Evolutionary conservation across 805 yeast species (phyloP).

Genomic region (Brettanomyces nanus): DNA sequence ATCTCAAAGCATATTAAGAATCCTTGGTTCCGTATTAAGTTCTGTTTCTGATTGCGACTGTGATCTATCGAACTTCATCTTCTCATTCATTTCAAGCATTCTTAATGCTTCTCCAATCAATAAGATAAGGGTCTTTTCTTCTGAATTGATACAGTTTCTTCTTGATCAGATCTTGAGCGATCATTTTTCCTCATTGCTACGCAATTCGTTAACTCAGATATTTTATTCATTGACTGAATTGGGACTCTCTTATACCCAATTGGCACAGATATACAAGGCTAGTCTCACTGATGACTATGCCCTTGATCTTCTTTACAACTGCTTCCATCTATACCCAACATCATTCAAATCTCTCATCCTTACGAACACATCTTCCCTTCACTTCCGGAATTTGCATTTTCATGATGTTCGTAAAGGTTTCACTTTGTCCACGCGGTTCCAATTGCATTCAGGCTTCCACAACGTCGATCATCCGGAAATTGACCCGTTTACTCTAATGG

Average conservation of each 20-base stretch:
- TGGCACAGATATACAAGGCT: slow-evolving; percentile 7
- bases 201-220: neutral
- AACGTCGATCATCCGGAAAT: neutral
- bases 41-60: slow-evolving; percentile 1
- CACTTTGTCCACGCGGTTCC: slow-evolving; percentile 21
- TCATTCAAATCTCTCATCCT: slow-evolving; percentile 1
- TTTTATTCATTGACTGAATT: slow-evolving; percentile 1
- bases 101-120: slow-evolving; percentile 15
- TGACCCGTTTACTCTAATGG: neutral
- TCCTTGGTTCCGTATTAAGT: slow-evolving; percentile 4
- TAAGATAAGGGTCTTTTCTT: slow-evolving; percentile 12
- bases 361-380: slow-evolving; percentile 1
- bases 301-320: neutral
- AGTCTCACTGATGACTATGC: slow-evolving; percentile 3
- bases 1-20: neutral
- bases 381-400: slow-evolving; percentile 8
- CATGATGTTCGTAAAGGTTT: slow-evolving; percentile 12
- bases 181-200: neutral
- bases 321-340: neutral
- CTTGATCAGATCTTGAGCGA: neutral
- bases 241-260: slow-evolving; percentile 7
- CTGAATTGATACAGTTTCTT: neutral
- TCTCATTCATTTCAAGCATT: slow-evolving; percentile 12
- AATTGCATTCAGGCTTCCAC: slow-evolving; percentile 7
- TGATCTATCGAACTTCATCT: slow-evolving; percentile 6